Evolutionary conservation across 371 early-diverging fungal species (phyloP).

Genomic region (Coemansia sp.): DNA sequence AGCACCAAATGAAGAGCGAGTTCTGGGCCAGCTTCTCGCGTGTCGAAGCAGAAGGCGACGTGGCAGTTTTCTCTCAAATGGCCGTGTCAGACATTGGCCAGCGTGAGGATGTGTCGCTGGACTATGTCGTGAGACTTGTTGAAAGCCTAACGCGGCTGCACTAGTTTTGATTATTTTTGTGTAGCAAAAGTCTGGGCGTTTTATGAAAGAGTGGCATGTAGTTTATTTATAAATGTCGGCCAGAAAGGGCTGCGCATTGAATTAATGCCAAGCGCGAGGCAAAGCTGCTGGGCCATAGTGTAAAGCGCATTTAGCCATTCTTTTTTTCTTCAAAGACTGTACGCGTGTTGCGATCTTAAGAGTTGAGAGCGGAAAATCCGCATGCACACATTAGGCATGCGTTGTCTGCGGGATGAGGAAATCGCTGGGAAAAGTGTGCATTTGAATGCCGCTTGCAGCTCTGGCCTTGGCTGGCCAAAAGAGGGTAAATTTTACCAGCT

Average conservation of each 20-base stretch:
- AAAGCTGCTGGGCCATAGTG: too few species aligned
- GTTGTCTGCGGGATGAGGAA: not conserved
- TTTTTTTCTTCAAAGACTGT: too few species aligned
- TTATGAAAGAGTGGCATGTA: too few species aligned
- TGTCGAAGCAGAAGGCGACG: slow-evolving; percentile 34
- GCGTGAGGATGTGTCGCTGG: slow-evolving; percentile 30
- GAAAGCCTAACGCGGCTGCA: slow-evolving; percentile 39
- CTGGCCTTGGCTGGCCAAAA: not conserved
- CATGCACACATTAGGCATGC: not conserved
- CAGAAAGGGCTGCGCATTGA: too few species aligned
- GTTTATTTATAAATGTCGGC: too few species aligned
- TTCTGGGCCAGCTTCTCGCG: slow-evolving; percentile 25
- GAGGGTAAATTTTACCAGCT: not conserved
- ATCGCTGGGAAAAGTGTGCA: not conserved
- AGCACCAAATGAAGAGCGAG: slow-evolving; percentile 16
- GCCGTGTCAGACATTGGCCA: slow-evolving; percentile 36
- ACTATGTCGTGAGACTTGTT: slow-evolving; percentile 34
- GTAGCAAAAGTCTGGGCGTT: too few species aligned
- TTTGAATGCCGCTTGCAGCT: not conserved
- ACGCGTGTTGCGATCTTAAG: not conserved
- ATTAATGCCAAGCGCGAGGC: too few species aligned
- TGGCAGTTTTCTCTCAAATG: slow-evolving; percentile 22
- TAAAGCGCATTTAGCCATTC: too few species aligned
- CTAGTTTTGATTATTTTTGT: slow-evolving; percentile 1
- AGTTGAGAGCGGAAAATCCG: not conserved